Evolutionary conservation across 306 rosid species (phyloP).

Genomic region (Malus fusca): DNA sequence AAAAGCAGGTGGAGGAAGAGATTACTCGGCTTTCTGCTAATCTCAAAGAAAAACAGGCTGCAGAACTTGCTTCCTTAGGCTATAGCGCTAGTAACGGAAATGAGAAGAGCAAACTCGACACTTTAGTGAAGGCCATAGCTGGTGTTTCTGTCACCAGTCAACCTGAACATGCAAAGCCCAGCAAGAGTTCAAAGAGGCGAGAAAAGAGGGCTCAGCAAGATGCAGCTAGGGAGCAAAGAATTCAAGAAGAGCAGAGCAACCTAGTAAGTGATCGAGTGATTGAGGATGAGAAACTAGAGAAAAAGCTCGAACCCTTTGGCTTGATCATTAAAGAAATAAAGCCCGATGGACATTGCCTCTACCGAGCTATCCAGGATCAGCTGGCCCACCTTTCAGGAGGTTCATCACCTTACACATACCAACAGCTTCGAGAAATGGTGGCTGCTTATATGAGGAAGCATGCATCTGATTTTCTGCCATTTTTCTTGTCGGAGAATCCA

Average conservation of each 20-base stretch:
- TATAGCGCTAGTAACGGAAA: constrained; percentile 40
- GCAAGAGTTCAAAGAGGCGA: constrained; percentile 66
- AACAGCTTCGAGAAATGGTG: constrained; percentile 73
- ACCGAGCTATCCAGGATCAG: constrained; percentile 84
- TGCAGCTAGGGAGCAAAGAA: constrained; percentile 85
- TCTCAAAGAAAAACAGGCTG: constrained; percentile 63
- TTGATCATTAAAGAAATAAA: constrained; percentile 66
- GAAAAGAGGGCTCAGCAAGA: constrained; percentile 74
- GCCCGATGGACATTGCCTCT: constrained; percentile 96
- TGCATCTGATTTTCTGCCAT: constrained; percentile 64
- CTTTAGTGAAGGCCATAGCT: constrained; percentile 78
- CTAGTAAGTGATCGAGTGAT: constrained; percentile 57
- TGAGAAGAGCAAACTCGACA: constrained; percentile 58
- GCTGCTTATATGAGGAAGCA: constrained; percentile 75
- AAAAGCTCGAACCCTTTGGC: constrained; percentile 75
- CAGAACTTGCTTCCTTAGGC: constrained; percentile 68
- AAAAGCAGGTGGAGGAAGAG: constrained; percentile 93
- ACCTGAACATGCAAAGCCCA: constrained; percentile 51
- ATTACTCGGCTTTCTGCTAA: constrained; percentile 61
- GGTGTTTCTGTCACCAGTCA: constrained; percentile 63
- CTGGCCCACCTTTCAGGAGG: constrained; percentile 47
- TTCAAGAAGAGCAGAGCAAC: constrained; percentile 74
- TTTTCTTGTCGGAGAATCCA: constrained; percentile 60
- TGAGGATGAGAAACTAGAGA: constrained; percentile 68
- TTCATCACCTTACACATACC: constrained; percentile 53